Base-by-base conservation (phyloP, 306 rosid species). In the Lagenaria siceraria region DNA sequence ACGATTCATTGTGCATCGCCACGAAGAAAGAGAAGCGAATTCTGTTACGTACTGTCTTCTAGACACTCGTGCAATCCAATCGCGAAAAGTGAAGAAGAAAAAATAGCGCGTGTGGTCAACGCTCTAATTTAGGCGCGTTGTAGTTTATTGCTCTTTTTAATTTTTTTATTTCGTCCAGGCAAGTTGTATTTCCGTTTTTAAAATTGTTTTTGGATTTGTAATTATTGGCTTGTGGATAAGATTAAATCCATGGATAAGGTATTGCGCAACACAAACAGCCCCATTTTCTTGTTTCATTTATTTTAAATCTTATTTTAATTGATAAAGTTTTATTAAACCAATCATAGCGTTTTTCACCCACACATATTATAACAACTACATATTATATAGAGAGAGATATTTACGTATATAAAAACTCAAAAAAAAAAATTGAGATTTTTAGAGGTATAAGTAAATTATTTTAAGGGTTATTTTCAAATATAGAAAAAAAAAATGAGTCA, bases 181-280 rank as follows among this genome's bases (percentile, higher is more conserved):
- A 10, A 40, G 19, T 40, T 15, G 13, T 15, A 18, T 13, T 46
- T 49, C 3, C 2, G 24, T 52, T 49, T 49, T 29, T 3, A 27
- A 27, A 49, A 52, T 4, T 52, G 25, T 51, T 73, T 74, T 74
- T 8, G 24, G 54, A 49, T 17, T 73, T 49, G 77, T 49, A 29
- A 51, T 48, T 4, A 73, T 73, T 49, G 77, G 2, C 15, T 48
- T 73, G 19, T 49, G 61, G 77, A 73, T 73, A 73, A 73, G 77
- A 73, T 69, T 66, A 59, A 59, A 59, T 12, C 9, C 4, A 17
- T 65, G 73, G 73, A 65, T 65, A 38, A 65, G 70, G 70, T 24
- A 36, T 11, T 53, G 25, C 11, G 19, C 4, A 7, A 53, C 43
- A 8, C 43, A 40, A 7, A 40, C 11, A 7, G 7, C 8, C 24